These are phyloP conservation scores for Papiliotrema terrestris DNA, from an alignment of 1,284 basidiomycete genomes.

Conservation along the genomic window DNA sequence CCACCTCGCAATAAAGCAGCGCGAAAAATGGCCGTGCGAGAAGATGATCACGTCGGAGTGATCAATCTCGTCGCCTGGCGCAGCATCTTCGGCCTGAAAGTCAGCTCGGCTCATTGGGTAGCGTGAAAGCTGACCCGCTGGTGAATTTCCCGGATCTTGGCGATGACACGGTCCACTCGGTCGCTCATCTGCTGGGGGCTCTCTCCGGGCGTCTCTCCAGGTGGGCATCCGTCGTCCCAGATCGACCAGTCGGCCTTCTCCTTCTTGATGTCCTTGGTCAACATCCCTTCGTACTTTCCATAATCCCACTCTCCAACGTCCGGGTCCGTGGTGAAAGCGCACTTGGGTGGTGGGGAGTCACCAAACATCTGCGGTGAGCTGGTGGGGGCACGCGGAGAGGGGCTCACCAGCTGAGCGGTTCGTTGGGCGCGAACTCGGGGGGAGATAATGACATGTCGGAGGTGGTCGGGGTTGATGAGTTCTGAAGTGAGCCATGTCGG, in stretches of 20 bases:
- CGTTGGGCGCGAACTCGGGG: conserved; percentile 76
- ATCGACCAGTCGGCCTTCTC: conserved; percentile 69
- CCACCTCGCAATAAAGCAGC: conserved; percentile 64
- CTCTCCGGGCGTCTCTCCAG: conserved; percentile 65
- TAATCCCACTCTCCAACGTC: conserved; percentile 75
- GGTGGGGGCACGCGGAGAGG: not conserved
- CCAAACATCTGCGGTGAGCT: conserved; percentile 39
- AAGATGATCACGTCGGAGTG: conserved; percentile 53
- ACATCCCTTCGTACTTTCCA: conserved; percentile 81
- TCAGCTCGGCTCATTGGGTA: conserved; percentile 8
- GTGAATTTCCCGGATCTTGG: conserved; percentile 71
- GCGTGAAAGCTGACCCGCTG: conserved; percentile 54
- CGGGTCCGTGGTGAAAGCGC: conserved; percentile 35
- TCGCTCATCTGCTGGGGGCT: conserved; percentile 70
- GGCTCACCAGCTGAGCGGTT: conserved; percentile 67
- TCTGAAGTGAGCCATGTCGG: conserved; percentile 51
- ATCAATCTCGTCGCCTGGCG: conserved; percentile 27
- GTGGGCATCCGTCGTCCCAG: conserved; percentile 81
- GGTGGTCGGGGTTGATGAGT: conserved; percentile 70
- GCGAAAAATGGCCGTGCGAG: conserved; percentile 68
- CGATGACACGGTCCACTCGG: conserved; percentile 73
- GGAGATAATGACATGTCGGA: conserved; percentile 75
- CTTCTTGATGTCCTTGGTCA: conserved; percentile 67
- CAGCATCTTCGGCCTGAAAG: conserved; percentile 25
- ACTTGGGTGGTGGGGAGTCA: conserved; percentile 29